Percentiles rank a stretch among this genome's conserved stretches.
Evolutionary conservation across 2,329 filamentous ascomycete genomes (phyloP).

Genomic region (Pseudogymnoascus sp.): DNA sequence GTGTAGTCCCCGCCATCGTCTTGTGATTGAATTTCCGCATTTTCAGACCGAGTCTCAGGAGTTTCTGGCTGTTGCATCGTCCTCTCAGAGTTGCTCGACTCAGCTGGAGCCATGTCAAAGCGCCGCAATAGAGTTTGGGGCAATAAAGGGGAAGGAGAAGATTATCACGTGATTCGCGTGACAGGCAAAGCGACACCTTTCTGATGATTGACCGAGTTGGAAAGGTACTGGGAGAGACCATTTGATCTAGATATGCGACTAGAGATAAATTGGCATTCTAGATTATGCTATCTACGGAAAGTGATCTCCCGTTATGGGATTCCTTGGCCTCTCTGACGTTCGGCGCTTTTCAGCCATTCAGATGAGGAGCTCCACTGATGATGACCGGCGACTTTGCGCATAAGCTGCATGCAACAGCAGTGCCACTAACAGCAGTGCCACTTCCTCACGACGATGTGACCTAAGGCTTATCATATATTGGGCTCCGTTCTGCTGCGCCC

Average conservation of each 20-base stretch:
- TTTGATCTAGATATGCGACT: conserved; percentile 10
- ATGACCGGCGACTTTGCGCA: conserved; percentile 8
- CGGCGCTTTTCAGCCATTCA: conserved; percentile 10
- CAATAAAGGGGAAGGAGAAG: conserved; percentile 3
- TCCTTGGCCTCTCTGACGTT: conserved; percentile 6
- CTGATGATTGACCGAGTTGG: conserved; percentile 10
- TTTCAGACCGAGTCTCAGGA: conserved; percentile 9
- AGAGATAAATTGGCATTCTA: conserved; percentile 7
- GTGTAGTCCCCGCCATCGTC: conserved; percentile 10
- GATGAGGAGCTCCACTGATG: conserved; percentile 6
- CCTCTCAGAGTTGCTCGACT: conserved; percentile 9
- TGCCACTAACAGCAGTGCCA: neutral
- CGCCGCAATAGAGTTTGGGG: conserved; percentile 10
- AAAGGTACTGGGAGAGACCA: conserved; percentile 8
- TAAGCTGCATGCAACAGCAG: conserved; percentile 9
- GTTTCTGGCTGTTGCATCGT: conserved; percentile 9
- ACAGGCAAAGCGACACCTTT: conserved; percentile 9
- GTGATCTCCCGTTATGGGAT: neutral
- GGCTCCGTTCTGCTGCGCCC: conserved; percentile 7
- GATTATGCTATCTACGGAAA: conserved; percentile 1
- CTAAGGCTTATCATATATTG: conserved; percentile 8
- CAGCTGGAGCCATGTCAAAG: conserved; percentile 11
- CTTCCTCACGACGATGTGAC: conserved; percentile 8
- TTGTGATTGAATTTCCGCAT: conserved; percentile 11
- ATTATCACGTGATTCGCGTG: conserved; percentile 9